These are phyloP conservation scores for Kurtzmaniella quercitrusa DNA, from an alignment of 1,139 yeast genomes.

Conservation along the genomic window DNA sequence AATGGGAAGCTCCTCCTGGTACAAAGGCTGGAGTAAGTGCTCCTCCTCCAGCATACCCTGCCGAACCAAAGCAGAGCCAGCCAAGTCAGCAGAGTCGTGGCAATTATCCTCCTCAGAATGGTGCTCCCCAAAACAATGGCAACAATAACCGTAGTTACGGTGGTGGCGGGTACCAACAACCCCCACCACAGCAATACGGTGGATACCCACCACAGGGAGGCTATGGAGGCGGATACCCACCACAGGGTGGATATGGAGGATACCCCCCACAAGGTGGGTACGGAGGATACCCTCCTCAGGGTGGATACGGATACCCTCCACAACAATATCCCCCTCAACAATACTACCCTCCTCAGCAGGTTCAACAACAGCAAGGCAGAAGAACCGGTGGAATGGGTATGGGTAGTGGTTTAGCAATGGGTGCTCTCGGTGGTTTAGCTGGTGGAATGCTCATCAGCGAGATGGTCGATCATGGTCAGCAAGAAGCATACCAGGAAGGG, in stretches of 20 bases:
- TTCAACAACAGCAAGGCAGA: conserved; percentile 12
- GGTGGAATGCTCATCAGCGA: conserved; percentile 66
- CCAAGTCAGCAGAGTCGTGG: not conserved
- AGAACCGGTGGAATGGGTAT: conserved; percentile 11
- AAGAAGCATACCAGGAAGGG: conserved; percentile 29
- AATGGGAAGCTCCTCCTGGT: conserved; percentile 84
- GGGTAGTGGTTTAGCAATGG: conserved; percentile 53
- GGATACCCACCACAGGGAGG: conserved; percentile 18
- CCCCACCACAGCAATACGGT: conserved; percentile 15
- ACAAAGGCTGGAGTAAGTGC: conserved; percentile 35
- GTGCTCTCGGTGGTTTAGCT: conserved; percentile 76
- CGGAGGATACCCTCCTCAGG: conserved; percentile 18
- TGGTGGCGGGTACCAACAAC: conserved; percentile 11
- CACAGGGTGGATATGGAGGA: conserved; percentile 13
- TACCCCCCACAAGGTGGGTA: conserved; percentile 17
- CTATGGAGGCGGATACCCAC: conserved; percentile 6
- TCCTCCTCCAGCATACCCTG: conserved; percentile 36
- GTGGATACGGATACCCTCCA: conserved; percentile 7
- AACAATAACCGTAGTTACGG: conserved; percentile 4
- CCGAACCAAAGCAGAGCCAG: conserved; percentile 8
- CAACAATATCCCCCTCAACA: conserved; percentile 11
- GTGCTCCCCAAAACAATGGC: conserved; percentile 11
- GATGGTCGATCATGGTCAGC: conserved; percentile 28
- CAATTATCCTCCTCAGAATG: conserved; percentile 15
- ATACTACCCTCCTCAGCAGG: conserved; percentile 11